Conservation (phyloP, 257 asterid genomes). For the Solanum sitiens region DNA sequence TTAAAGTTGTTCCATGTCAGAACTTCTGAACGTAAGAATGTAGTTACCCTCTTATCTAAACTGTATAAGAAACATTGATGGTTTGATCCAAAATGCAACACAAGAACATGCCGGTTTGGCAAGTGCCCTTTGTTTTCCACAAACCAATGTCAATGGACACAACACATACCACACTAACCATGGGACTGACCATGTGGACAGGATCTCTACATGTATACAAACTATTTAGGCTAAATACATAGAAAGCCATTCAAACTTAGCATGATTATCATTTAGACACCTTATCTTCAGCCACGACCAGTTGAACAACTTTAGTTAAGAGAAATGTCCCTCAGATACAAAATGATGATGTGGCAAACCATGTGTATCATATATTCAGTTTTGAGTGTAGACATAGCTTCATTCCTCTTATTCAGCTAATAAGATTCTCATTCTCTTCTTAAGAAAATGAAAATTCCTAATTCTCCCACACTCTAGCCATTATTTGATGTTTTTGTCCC, state of each 20-base stretch:
- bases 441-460: neutral
- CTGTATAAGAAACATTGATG: neutral
- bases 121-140: neutral
- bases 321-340: neutral
- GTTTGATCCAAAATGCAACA: neutral
- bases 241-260: neutral
- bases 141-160: neutral
- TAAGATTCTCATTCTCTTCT: neutral
- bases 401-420: neutral
- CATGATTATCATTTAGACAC: neutral
- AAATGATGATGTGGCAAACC: neutral
- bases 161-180: neutral
- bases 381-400: neutral
- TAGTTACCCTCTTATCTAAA: neutral
- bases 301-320: neutral
- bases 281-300: neutral
- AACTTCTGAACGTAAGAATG: neutral
- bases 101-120: neutral
- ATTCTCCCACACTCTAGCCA: neutral
- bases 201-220: neutral
- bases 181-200: neutral
- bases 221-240: neutral
- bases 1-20: neutral
- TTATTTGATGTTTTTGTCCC: neutral
- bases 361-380: neutral